phyloP scores from a whole-genome alignment of 192 early-diverging fungal species.

The Lobosporangium transversale region DNA sequence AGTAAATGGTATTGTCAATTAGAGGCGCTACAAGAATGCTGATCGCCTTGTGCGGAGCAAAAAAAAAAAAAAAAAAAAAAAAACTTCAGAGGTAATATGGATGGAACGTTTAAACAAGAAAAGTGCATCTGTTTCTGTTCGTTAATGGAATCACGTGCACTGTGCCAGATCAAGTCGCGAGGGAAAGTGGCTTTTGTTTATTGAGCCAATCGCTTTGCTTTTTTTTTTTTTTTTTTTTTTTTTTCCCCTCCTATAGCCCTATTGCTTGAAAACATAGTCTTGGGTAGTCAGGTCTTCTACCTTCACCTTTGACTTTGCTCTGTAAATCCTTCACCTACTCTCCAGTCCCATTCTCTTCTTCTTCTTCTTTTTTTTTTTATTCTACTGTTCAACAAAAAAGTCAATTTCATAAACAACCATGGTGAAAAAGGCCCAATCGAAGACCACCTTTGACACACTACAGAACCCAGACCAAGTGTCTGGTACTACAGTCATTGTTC shows the following conservation, averaged over 20 bases:
- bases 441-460: slow-evolving; percentile 51
- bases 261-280: too few species aligned
- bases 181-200: slow-evolving; percentile 21
- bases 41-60: too few species aligned
- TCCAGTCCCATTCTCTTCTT: not conserved
- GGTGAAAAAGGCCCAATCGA: slow-evolving; percentile 41
- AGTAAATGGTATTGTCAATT: too few species aligned
- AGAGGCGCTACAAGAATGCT: too few species aligned
- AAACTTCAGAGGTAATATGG: too few species aligned
- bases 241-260: not conserved
- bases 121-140: too few species aligned
- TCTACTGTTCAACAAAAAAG: not conserved
- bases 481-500: slow-evolving; percentile 43
- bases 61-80: too few species aligned
- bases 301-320: not conserved
- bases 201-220: too few species aligned
- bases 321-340: not conserved
- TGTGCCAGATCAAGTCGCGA: not conserved
- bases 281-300: not conserved
- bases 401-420: slow-evolving; percentile 15
- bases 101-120: too few species aligned
- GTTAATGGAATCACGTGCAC: slow-evolving; percentile 5
- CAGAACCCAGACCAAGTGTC: slow-evolving; percentile 52
- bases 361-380: not conserved
- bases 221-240: slow-evolving; percentile 26